phyloP scores from a whole-genome alignment of 768 basidiomycete genomes.

The Lactarius sanguifluus region DNA sequence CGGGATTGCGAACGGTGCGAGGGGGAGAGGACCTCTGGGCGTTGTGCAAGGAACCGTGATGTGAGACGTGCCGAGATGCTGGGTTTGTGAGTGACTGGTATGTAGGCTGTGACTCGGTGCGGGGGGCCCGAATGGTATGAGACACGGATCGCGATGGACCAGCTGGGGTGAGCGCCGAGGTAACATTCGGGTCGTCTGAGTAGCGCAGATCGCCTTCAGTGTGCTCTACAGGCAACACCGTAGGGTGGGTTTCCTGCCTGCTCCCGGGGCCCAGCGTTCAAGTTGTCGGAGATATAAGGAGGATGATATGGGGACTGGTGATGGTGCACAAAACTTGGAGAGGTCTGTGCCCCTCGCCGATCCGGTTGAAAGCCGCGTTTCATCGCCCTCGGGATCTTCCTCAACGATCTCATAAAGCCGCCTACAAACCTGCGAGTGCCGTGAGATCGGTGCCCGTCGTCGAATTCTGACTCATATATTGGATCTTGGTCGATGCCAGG shows the following conservation, averaged over 20 bases:
- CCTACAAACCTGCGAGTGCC: slow-evolving; percentile 26
- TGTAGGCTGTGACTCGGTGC: slow-evolving; percentile 27
- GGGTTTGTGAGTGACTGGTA: slow-evolving; percentile 25
- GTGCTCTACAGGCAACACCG: slow-evolving; percentile 8
- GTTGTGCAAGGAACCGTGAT: slow-evolving; percentile 24
- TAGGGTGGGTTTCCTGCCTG: slow-evolving; percentile 22
- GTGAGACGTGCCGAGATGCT: slow-evolving; percentile 18
- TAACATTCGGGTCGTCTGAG: slow-evolving; percentile 23
- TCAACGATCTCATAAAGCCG: slow-evolving; percentile 25
- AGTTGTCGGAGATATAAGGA: not conserved
- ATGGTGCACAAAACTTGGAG: slow-evolving; percentile 11
- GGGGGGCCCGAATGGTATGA: slow-evolving; percentile 22
- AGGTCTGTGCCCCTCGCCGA: slow-evolving; percentile 4
- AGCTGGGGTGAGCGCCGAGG: slow-evolving; percentile 3
- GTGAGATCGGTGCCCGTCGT: slow-evolving; percentile 4
- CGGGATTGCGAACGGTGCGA: slow-evolving; percentile 29
- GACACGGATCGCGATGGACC: slow-evolving; percentile 17
- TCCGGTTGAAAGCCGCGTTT: slow-evolving; percentile 23
- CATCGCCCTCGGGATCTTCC: slow-evolving; percentile 24
- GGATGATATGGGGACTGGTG: slow-evolving; percentile 5
- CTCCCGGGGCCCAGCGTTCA: not conserved
- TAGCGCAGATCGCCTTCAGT: slow-evolving; percentile 19
- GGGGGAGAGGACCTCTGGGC: slow-evolving; percentile 20
- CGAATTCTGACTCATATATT: slow-evolving; percentile 6
- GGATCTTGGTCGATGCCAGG: slow-evolving; percentile 1